phyloP scores from a whole-genome alignment of 75 land plant genomes.

The Pseudotsuga menziesii region DNA sequence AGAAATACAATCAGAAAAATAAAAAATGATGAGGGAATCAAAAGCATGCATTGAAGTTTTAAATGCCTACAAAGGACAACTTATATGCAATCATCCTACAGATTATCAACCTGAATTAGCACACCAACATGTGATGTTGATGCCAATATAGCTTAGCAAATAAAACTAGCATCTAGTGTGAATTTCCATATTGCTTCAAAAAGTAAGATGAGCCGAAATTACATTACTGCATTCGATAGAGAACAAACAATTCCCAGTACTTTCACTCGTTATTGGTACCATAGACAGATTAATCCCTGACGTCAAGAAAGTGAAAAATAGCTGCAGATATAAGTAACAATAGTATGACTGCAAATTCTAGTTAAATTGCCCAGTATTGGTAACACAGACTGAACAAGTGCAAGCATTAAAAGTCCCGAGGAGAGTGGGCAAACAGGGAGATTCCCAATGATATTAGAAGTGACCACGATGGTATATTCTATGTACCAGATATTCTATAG shows the following conservation, averaged over 20 bases:
- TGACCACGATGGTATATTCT: no score
- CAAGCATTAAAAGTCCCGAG: no score
- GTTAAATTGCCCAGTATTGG: neutral
- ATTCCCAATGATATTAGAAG: neutral
- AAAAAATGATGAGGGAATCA: neutral
- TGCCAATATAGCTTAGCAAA: neutral
- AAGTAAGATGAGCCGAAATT: neutral
- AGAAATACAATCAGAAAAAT: conserved; percentile 3
- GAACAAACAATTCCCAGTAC: neutral
- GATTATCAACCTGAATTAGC: neutral
- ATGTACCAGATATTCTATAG: no score
- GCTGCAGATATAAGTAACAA: no score
- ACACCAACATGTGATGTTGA: neutral
- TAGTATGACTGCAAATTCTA: neutral
- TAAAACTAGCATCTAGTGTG: neutral
- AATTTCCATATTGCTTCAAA: neutral
- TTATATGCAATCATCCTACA: neutral
- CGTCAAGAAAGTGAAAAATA: no score
- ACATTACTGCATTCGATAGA: neutral
- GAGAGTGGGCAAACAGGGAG: neutral
- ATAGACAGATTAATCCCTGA: neutral
- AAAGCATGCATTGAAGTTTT: neutral
- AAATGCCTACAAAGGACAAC: neutral
- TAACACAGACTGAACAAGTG: neutral
- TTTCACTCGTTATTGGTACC: neutral